A percentile compares a stretch with the other conserved stretches of the same genome.
Conservation (phyloP, 2,329 filamentous ascomycete species). For the Cytospora chrysosperma region DNA sequence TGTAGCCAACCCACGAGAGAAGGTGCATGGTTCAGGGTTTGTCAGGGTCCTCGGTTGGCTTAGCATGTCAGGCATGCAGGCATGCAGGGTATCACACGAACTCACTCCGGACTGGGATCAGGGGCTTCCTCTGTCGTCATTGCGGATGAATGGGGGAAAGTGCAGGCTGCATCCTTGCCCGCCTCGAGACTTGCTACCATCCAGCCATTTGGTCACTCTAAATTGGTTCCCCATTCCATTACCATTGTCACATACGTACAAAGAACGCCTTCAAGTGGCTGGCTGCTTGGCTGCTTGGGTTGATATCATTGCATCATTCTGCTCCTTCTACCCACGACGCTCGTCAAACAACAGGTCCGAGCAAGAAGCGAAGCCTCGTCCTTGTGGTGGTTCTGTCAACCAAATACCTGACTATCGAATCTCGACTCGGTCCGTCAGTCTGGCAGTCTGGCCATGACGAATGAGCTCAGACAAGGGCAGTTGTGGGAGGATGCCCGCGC, state of each 20-base stretch:
- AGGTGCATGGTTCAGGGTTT: slow-evolving; percentile 10
- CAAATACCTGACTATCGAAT: background rate
- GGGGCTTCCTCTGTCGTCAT: slow-evolving; percentile 20
- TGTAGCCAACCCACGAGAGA: background rate
- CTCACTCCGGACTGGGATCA: slow-evolving; percentile 2
- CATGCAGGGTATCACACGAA: slow-evolving; percentile 4
- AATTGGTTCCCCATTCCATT: slow-evolving; percentile 21
- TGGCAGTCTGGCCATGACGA: background rate
- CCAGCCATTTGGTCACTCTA: background rate
- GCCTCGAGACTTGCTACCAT: slow-evolving; percentile 3
- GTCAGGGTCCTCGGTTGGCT: background rate
- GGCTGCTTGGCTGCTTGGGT: background rate
- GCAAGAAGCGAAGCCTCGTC: background rate
- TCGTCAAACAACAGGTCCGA: background rate
- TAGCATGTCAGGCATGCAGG: background rate
- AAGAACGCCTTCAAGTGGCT: slow-evolving; percentile 13
- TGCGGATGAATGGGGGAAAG: background rate
- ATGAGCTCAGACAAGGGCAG: slow-evolving; percentile 13
- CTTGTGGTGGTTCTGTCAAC: background rate
- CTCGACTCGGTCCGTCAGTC: slow-evolving; percentile 15
- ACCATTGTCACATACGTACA: slow-evolving; percentile 21
- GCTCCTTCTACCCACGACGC: background rate
- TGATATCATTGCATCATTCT: slow-evolving; percentile 4
- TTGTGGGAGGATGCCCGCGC: slow-evolving; percentile 16
- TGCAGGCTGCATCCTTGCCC: slow-evolving; percentile 14